Percentiles rank a stretch among this genome's conserved stretches.
These are phyloP conservation scores for Geotrichum citri-aurantii DNA, from an alignment of 1,139 yeast genomes.

Conservation along the genomic window DNA sequence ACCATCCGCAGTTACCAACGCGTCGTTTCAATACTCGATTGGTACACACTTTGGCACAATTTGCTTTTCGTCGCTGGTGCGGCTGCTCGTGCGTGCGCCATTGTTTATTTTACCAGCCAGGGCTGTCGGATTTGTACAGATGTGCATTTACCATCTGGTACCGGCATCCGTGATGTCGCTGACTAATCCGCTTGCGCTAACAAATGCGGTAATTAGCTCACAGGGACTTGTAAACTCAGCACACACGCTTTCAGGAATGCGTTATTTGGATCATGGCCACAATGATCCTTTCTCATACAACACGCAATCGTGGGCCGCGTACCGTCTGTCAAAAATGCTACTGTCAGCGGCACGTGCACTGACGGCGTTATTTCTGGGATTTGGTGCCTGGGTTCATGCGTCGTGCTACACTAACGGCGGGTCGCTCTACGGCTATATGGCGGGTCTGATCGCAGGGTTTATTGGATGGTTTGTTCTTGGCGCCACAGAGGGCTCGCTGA, in stretches of 20 bases:
- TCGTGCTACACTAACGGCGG: constrained; percentile 33
- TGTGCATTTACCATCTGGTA: constrained; percentile 27
- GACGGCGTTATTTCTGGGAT: constrained; percentile 37
- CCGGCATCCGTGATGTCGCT: constrained; percentile 32
- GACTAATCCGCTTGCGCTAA: constrained; percentile 37
- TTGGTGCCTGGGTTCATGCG: constrained; percentile 40
- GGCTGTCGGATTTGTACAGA: constrained; percentile 27
- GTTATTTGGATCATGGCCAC: constrained; percentile 23
- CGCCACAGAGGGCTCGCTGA: constrained; percentile 40
- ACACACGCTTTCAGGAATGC: constrained; percentile 27
- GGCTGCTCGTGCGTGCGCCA: constrained; percentile 36
- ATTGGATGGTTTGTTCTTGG: constrained; percentile 43
- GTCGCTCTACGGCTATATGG: constrained; percentile 38
- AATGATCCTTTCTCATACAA: constrained; percentile 14
- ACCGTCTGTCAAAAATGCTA: constrained; percentile 37
- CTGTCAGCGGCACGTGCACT: constrained; percentile 37
- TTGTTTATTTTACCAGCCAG: constrained; percentile 35
- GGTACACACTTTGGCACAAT: constrained; percentile 38
- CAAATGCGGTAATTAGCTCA: constrained; percentile 36
- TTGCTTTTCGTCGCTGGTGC: constrained; percentile 35
- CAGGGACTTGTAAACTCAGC: constrained; percentile 34
- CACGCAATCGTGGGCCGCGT: constrained; percentile 30
- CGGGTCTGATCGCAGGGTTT: constrained; percentile 39
- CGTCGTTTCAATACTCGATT: constrained; percentile 30
- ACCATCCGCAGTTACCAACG: constrained; percentile 24